A percentile compares a stretch with the other conserved stretches of the same genome.
Conservation (phyloP, 2,329 filamentous ascomycete genomes). For the Epichloe brachyelytri region DNA sequence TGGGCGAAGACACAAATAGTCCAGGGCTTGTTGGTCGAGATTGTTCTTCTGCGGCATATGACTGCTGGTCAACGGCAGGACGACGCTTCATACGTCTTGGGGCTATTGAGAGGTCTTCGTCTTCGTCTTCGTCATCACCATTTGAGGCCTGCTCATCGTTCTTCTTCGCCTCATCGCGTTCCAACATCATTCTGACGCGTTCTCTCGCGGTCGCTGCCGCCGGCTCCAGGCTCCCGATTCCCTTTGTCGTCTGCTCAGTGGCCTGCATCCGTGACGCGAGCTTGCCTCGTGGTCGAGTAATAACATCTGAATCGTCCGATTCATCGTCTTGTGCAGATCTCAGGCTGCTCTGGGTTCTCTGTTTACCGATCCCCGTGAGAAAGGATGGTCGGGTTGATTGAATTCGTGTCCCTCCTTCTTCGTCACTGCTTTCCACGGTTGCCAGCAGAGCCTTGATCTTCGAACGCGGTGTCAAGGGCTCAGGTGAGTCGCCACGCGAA, state of each 20-base stretch:
- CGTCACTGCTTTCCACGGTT: conserved; percentile 35
- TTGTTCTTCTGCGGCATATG: conserved; percentile 8
- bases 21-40: conserved; percentile 26
- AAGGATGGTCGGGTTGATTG: conserved; percentile 6
- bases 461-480: conserved; percentile 36
- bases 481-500: conserved; percentile 27
- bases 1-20: conserved; percentile 44
- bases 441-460: conserved; percentile 43
- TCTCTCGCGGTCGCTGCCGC: conserved; percentile 24
- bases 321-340: conserved; percentile 24
- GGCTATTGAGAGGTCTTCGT: conserved; percentile 26
- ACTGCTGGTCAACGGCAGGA: conserved; percentile 20
- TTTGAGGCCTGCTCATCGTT: conserved; percentile 12
- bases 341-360: background rate
- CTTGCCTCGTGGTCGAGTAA: conserved; percentile 43
- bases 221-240: conserved; percentile 3
- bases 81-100: conserved; percentile 27
- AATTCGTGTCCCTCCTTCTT: conserved; percentile 21
- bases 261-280: conserved; percentile 52
- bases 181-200: conserved; percentile 30
- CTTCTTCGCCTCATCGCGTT: conserved; percentile 15
- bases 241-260: conserved; percentile 5
- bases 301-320: conserved; percentile 28
- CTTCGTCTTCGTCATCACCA: conserved; percentile 20
- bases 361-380: background rate